Conservation (phyloP, 75 land plant species). For the Cupressus sempervirens region DNA sequence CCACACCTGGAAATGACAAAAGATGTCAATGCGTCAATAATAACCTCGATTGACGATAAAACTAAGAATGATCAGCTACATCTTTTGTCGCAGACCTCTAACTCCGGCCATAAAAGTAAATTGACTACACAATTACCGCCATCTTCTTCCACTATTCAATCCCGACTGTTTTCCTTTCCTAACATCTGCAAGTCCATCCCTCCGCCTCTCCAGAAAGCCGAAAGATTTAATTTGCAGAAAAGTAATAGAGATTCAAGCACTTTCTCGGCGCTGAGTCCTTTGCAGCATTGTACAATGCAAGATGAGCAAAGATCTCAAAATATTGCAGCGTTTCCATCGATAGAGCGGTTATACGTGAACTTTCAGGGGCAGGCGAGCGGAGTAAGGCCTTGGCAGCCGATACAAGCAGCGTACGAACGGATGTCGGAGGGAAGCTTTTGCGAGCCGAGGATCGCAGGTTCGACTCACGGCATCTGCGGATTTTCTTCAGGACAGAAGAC, state of each 20-base stretch:
- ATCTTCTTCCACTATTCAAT: not conserved
- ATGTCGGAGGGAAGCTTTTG: not conserved
- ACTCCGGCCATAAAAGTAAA: not conserved
- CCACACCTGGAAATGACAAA: not conserved
- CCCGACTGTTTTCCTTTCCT: not conserved
- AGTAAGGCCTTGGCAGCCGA: not conserved
- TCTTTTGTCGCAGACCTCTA: not conserved
- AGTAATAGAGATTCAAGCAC: too few relatives aligned
- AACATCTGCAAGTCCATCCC: not conserved
- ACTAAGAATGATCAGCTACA: not conserved
- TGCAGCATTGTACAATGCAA: not conserved
- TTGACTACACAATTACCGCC: not conserved
- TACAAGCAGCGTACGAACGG: not conserved
- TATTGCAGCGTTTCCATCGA: not conserved
- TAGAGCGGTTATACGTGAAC: not conserved
- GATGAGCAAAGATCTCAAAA: constrained; percentile 3
- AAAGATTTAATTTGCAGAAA: not conserved
- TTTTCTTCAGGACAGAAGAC: not conserved
- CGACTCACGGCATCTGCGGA: not conserved
- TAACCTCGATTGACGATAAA: not conserved
- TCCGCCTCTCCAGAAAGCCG: not conserved
- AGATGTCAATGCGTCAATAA: not conserved
- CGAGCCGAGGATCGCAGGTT: not conserved
- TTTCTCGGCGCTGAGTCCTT: not conserved
- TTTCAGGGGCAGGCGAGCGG: not conserved